Conservation (phyloP, 805 yeast genomes). For the Yamadazyma insecticola region DNA sequence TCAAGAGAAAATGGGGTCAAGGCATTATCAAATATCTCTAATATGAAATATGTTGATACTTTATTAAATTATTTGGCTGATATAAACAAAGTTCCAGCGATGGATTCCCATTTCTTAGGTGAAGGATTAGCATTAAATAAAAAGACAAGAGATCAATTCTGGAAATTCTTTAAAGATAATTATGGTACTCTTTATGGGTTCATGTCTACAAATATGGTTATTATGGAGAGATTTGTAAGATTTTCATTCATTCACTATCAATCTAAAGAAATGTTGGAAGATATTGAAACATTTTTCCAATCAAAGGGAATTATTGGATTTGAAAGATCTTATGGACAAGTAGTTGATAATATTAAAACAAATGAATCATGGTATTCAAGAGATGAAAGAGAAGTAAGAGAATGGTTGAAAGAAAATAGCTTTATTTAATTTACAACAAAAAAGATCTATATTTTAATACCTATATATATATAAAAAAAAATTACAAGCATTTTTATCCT, state of each 20-base stretch:
- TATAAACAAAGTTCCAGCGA: conserved; percentile 44
- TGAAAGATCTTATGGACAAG: conserved; percentile 54
- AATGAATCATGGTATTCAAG: conserved; percentile 49
- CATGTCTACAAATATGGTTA: conserved; percentile 48
- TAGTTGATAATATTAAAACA: conserved; percentile 50
- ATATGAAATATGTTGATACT: conserved; percentile 29
- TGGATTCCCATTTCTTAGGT: conserved; percentile 56
- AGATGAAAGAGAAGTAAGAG: conserved; percentile 36
- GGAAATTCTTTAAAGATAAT: conserved; percentile 47
- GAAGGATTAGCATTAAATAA: conserved; percentile 44
- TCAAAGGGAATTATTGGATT: conserved; percentile 39
- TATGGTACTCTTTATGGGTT: conserved; percentile 40
- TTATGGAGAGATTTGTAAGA: conserved; percentile 45
- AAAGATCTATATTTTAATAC: conserved; percentile 1
- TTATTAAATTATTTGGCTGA: conserved; percentile 40
- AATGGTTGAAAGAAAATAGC: conserved; percentile 35
- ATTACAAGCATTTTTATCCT: too few species aligned
- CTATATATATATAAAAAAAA: not conserved
- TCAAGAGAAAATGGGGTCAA: conserved; percentile 52
- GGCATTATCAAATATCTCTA: conserved; percentile 48
- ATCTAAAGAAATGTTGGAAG: conserved; percentile 26
- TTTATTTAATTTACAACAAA: conserved; percentile 2
- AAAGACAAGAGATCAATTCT: conserved; percentile 37
- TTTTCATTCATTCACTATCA: conserved; percentile 37
- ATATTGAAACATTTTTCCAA: conserved; percentile 25